Evolutionary conservation across 2,329 filamentous ascomycete species (phyloP).

Genomic region (Epichloe sibirici): DNA sequence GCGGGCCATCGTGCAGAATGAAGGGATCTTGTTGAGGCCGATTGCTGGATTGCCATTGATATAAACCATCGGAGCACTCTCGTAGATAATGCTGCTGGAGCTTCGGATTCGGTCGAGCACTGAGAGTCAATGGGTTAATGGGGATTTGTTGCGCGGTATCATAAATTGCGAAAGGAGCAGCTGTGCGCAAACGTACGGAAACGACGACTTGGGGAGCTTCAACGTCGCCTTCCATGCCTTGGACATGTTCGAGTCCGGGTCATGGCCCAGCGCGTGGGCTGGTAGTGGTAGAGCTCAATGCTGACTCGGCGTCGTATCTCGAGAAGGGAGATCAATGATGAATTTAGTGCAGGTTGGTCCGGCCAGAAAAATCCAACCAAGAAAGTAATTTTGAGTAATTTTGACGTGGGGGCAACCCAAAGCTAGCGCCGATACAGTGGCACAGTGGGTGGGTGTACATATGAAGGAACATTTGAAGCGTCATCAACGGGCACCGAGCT

Average conservation of each 20-base stretch:
- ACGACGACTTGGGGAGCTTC: constrained; percentile 61
- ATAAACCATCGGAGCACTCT: constrained; percentile 76
- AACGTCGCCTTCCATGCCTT: constrained; percentile 64
- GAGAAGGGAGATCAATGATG: too few relatives aligned
- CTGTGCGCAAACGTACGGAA: constrained; percentile 45
- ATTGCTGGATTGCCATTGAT: constrained; percentile 65
- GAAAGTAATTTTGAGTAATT: background rate
- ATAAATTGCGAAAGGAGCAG: background rate
- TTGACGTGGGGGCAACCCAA: background rate
- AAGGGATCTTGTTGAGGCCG: constrained; percentile 51
- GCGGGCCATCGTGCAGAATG: constrained; percentile 85
- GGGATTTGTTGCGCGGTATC: background rate
- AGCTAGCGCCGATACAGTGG: background rate
- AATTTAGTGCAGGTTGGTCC: too few relatives aligned
- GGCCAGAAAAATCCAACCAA: background rate
- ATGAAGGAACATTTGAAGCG: background rate
- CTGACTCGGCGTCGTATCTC: background rate
- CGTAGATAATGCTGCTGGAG: constrained; percentile 49
- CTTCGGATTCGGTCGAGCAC: constrained; percentile 38
- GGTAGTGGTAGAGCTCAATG: constrained; percentile 5
- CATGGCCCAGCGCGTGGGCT: constrained; percentile 14
- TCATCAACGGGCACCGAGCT: background rate
- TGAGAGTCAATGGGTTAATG: constrained; percentile 16
- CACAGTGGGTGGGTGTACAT: too few relatives aligned
- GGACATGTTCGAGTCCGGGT: constrained; percentile 22